phyloP scores from a whole-genome alignment of 306 rosid species.

The Vigna unguiculata region DNA sequence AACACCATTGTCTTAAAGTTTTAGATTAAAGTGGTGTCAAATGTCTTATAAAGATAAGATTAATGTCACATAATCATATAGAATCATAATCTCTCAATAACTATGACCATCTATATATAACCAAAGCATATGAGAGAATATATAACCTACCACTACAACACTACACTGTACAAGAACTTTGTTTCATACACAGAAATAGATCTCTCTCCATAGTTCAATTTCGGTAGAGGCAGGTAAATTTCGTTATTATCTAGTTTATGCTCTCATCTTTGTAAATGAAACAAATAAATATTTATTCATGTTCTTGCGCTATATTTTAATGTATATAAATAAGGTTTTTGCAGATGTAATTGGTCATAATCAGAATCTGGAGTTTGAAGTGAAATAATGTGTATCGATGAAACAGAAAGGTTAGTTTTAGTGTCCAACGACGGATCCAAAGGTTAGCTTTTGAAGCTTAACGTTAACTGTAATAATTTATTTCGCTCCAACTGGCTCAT shows the following conservation, averaged over 20 bases:
- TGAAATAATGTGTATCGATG: too few relatives aligned
- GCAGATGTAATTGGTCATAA: neutral
- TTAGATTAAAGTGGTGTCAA: too few relatives aligned
- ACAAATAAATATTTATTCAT: neutral
- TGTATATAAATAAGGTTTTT: neutral
- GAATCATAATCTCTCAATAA: too few relatives aligned
- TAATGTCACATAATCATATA: too few relatives aligned
- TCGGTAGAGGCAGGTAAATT: neutral
- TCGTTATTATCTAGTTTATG: conserved; percentile 38
- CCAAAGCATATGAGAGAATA: too few relatives aligned
- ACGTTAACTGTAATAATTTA: too few relatives aligned
- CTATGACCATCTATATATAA: too few relatives aligned
- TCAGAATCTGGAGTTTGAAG: too few relatives aligned
- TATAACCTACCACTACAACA: too few relatives aligned
- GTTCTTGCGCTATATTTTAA: neutral
- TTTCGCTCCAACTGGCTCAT: too few relatives aligned
- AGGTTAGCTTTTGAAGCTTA: neutral
- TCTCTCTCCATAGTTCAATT: neutral
- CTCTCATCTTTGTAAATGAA: conserved; percentile 13
- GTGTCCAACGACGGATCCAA: conserved; percentile 6
- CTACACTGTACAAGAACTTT: conserved; percentile 4
- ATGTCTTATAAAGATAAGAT: too few relatives aligned
- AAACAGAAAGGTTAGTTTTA: conserved; percentile 5
- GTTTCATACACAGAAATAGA: conserved; percentile 25
- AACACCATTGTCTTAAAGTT: too few relatives aligned